These are phyloP conservation scores for Trametes gibbosa DNA, from an alignment of 768 basidiomycete genomes.

Conservation along the genomic window DNA sequence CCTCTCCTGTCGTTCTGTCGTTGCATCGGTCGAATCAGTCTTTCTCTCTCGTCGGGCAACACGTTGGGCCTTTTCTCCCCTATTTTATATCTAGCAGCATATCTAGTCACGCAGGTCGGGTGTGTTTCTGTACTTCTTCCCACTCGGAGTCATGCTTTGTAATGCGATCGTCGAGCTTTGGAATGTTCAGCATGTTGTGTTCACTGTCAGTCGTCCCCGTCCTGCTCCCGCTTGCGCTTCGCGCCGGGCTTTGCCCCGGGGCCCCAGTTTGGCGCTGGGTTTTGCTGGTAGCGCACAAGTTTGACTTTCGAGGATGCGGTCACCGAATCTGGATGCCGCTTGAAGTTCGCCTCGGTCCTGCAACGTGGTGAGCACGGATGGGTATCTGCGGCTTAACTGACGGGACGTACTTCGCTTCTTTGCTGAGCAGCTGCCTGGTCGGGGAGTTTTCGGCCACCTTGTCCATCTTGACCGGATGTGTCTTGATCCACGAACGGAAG, in stretches of 20 bases:
- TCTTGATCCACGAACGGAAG: constrained; percentile 81
- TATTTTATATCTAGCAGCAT: constrained; percentile 20
- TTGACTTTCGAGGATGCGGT: constrained; percentile 65
- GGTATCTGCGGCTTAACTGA: neutral
- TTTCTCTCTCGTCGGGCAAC: neutral
- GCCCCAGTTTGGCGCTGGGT: constrained; percentile 92
- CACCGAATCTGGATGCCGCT: constrained; percentile 62
- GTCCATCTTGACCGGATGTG: constrained; percentile 77
- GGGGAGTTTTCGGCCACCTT: constrained; percentile 79
- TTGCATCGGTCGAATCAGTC: neutral
- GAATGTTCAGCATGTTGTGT: neutral
- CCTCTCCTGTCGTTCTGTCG: neutral
- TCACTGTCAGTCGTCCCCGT: constrained; percentile 26
- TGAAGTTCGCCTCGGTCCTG: constrained; percentile 72
- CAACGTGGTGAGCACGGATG: neutral
- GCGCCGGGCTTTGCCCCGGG: constrained; percentile 63
- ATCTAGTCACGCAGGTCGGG: constrained; percentile 15
- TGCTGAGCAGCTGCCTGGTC: constrained; percentile 61
- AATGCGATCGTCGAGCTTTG: constrained; percentile 15
- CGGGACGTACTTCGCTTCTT: constrained; percentile 60
- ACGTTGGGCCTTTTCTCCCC: neutral
- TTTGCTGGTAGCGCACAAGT: constrained; percentile 85
- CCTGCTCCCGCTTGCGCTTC: constrained; percentile 42
- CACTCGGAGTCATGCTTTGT: constrained; percentile 14
- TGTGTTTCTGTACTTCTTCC: constrained; percentile 5